A percentile compares a stretch with the other conserved stretches of the same genome.
phyloP scores from a whole-genome alignment of 129 eudicot genomes.

The Kitagawia praeruptora region DNA sequence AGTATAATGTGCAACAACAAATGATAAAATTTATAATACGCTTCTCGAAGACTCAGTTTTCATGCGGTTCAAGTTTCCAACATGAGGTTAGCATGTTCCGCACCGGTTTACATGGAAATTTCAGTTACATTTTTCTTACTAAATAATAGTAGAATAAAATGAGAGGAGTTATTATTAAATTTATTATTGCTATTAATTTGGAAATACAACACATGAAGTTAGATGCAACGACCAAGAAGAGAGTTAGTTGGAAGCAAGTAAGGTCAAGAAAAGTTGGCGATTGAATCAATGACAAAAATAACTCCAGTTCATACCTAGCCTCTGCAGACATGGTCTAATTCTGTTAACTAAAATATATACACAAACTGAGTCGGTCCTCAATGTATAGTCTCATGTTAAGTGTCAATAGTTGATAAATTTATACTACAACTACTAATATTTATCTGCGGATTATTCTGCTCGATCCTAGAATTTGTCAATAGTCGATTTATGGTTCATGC shows the following conservation, averaged over 20 bases:
- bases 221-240: background rate
- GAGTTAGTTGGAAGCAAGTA: background rate
- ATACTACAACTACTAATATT: background rate
- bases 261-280: background rate
- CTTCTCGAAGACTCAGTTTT: background rate
- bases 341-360: background rate
- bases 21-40: background rate
- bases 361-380: background rate
- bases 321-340: background rate
- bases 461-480: background rate
- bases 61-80: background rate
- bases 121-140: background rate
- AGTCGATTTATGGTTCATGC: background rate
- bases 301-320: background rate
- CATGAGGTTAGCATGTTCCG: background rate
- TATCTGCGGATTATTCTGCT: background rate
- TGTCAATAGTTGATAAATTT: background rate
- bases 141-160: background rate
- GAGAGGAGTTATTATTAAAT: no score
- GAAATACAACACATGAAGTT: background rate
- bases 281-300: background rate
- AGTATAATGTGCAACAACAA: background rate
- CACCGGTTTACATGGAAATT: background rate
- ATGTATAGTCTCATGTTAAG: background rate
- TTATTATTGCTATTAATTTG: no score